Conservation (phyloP, 305 asterid species). For the Solanum hybrid region DNA sequence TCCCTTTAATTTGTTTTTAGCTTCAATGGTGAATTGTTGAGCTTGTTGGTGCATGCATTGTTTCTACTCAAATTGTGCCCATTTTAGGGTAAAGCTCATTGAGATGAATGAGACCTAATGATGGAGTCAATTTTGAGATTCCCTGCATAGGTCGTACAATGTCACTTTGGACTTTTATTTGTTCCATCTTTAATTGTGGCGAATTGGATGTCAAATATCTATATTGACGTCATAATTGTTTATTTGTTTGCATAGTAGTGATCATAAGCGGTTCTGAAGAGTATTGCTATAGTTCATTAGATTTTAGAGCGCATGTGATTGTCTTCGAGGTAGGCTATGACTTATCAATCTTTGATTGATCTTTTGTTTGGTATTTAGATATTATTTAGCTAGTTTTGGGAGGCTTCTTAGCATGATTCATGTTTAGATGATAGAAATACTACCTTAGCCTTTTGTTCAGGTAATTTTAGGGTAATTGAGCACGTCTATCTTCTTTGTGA, state of each 20-base stretch:
- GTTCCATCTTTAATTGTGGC: background rate
- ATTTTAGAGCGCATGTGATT: background rate
- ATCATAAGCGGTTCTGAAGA: background rate
- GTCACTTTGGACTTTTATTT: background rate
- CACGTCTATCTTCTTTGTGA: background rate
- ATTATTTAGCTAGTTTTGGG: background rate
- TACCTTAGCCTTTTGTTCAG: background rate
- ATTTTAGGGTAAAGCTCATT: no score
- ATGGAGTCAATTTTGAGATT: background rate
- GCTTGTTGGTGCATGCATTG: background rate
- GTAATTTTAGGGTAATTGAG: background rate
- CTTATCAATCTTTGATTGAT: background rate
- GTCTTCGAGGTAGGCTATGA: background rate
- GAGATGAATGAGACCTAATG: background rate
- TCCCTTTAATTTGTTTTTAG: background rate
- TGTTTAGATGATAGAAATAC: background rate
- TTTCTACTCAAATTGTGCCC: background rate
- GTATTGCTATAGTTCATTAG: background rate
- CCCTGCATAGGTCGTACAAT: background rate
- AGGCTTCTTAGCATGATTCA: background rate
- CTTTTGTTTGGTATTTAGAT: background rate
- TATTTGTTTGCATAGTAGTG: background rate
- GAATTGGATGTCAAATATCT: background rate
- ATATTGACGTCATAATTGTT: background rate
- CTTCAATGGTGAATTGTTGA: background rate